Evolutionary conservation across 148 eudicot species (phyloP).

Genomic region (Rhododendron simsii): DNA sequence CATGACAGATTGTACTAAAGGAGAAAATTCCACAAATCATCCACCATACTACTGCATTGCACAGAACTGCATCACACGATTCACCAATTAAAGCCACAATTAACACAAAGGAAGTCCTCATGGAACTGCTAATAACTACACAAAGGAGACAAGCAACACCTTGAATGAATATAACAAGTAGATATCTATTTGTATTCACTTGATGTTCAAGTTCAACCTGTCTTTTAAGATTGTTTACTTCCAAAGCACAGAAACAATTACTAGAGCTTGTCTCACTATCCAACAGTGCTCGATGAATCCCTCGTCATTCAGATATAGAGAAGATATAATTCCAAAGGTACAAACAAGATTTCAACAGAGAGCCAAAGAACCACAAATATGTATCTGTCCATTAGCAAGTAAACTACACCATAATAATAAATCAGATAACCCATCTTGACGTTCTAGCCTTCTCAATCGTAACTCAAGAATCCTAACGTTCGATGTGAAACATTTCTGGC

Average conservation of each 20-base stretch:
- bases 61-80: background rate
- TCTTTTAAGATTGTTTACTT: background rate
- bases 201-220: background rate
- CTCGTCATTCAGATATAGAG: background rate
- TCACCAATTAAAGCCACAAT: background rate
- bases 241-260: background rate
- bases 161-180: background rate
- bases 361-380: background rate
- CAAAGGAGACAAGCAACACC: background rate
- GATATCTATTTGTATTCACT: background rate
- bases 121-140: background rate
- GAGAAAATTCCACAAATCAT: background rate
- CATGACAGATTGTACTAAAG: background rate
- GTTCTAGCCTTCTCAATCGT: background rate
- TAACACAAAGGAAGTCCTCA: background rate
- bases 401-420: background rate
- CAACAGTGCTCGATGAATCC: background rate
- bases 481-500: background rate
- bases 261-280: background rate
- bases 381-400: background rate
- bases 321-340: background rate
- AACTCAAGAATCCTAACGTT: background rate
- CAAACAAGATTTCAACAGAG: background rate
- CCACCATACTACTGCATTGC: background rate
- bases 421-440: background rate